Evolutionary conservation across 805 yeast genomes (phyloP).

Genomic region (Maudiozyma barnettii): DNA sequence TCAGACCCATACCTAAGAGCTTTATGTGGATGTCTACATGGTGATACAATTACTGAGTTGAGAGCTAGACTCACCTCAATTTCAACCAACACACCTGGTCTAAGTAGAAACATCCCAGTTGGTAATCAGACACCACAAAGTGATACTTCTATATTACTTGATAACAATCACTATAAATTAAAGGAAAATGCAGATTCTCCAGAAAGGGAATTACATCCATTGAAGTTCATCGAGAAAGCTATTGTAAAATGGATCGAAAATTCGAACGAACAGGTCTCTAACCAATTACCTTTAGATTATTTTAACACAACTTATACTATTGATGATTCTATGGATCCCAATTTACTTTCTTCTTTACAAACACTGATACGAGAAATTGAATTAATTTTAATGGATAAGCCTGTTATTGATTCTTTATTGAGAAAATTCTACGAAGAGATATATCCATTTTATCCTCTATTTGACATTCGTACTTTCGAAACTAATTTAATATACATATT

Average conservation of each 20-base stretch:
- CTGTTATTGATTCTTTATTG: conserved; percentile 6
- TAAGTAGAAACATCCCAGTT: not conserved
- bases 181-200: not conserved
- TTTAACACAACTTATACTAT: conserved; percentile 9
- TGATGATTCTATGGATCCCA: conserved; percentile 10
- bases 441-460: conserved; percentile 17
- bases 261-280: conserved; percentile 4
- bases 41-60: conserved; percentile 11
- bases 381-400: conserved; percentile 6
- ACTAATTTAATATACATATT: conserved; percentile 1
- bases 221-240: conserved; percentile 13
- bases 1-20: conserved; percentile 10
- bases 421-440: conserved; percentile 13
- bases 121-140: not conserved
- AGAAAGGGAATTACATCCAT: conserved; percentile 5
- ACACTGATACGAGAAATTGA: conserved; percentile 10
- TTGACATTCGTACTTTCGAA: conserved; percentile 11
- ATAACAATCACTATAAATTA: not conserved
- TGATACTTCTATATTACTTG: not conserved
- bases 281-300: conserved; percentile 10
- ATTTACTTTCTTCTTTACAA: conserved; percentile 3
- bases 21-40: conserved; percentile 12
- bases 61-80: conserved; percentile 6
- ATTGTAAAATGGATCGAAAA: conserved; percentile 11
- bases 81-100: conserved; percentile 1